These are phyloP conservation scores for Ramaria rubella DNA, from an alignment of 768 basidiomycete genomes.

Conservation along the genomic window DNA sequence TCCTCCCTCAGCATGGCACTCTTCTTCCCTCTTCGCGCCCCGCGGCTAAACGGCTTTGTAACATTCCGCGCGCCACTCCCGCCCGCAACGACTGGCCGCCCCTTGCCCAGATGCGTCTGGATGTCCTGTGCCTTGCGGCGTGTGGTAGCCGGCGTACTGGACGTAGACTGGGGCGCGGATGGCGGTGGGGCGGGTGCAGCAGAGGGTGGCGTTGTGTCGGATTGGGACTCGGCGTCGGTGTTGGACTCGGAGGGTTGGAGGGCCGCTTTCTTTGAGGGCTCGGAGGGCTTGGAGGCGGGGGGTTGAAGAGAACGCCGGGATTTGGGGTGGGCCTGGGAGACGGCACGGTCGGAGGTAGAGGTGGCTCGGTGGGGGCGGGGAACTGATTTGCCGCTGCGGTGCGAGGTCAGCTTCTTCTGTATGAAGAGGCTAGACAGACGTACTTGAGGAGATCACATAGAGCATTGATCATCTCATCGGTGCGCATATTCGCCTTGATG, in stretches of 20 bases:
- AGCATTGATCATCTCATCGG: constrained; percentile 70
- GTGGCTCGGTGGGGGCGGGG: constrained; percentile 30
- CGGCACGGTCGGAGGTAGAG: constrained; percentile 20
- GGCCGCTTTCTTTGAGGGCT: constrained; percentile 35
- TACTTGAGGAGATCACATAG: constrained; percentile 42
- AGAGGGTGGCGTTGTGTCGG: background rate
- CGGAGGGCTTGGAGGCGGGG: constrained; percentile 31
- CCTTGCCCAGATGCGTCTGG: constrained; percentile 64
- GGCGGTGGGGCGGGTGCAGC: constrained; percentile 16
- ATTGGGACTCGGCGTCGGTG: constrained; percentile 1
- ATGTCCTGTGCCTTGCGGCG: constrained; percentile 68
- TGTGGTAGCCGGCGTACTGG: no score
- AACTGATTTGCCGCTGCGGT: constrained; percentile 30
- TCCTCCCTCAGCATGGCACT: constrained; percentile 45
- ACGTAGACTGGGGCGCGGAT: constrained; percentile 22
- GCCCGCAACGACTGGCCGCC: constrained; percentile 58
- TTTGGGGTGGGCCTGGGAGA: constrained; percentile 17
- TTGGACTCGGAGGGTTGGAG: constrained; percentile 5
- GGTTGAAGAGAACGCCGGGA: constrained; percentile 23
- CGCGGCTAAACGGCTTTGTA: constrained; percentile 51
- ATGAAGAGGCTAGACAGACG: background rate
- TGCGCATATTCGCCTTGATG: constrained; percentile 77
- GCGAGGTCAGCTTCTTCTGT: constrained; percentile 10
- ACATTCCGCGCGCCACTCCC: constrained; percentile 59
- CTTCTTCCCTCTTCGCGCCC: constrained; percentile 44